These are phyloP conservation scores for Trichophyton equinum DNA, from an alignment of 2,329 filamentous ascomycete species.

Conservation along the genomic window DNA sequence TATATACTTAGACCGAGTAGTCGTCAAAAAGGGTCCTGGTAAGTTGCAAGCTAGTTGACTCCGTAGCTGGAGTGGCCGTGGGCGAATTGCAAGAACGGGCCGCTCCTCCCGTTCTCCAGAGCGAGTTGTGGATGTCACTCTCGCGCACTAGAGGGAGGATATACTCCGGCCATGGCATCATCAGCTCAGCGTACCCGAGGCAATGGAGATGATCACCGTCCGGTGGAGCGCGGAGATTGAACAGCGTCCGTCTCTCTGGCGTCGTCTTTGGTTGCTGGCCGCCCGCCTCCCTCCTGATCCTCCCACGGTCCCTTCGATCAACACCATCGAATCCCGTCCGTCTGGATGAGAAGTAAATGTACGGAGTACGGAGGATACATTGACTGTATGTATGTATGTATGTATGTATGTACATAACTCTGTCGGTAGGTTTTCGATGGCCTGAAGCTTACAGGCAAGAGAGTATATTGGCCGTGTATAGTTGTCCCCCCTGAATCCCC, in stretches of 20 bases:
- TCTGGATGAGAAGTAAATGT: background rate
- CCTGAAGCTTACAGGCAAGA: background rate
- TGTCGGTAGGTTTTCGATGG: background rate
- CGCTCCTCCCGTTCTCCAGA: conserved; percentile 1
- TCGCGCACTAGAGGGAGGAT: too few relatives aligned
- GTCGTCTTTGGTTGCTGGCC: background rate
- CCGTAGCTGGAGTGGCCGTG: background rate
- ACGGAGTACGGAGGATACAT: too few relatives aligned
- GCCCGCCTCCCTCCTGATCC: background rate
- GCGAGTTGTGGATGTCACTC: too few relatives aligned
- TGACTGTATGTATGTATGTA: too few relatives aligned
- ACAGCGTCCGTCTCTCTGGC: background rate
- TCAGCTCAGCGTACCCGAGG: background rate
- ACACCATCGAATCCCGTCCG: background rate
- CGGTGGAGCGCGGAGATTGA: background rate
- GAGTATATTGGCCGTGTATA: background rate
- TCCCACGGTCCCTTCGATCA: background rate
- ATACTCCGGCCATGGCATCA: too few relatives aligned
- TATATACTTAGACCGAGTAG: too few relatives aligned
- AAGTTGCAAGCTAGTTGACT: background rate
- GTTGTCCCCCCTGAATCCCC: background rate
- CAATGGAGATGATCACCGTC: background rate
- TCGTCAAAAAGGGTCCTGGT: too few relatives aligned
- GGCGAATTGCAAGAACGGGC: background rate
- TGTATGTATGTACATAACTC: background rate